Evolutionary conservation across 257 asterid species (phyloP).

Genomic region (Solanum sparsipilum): DNA sequence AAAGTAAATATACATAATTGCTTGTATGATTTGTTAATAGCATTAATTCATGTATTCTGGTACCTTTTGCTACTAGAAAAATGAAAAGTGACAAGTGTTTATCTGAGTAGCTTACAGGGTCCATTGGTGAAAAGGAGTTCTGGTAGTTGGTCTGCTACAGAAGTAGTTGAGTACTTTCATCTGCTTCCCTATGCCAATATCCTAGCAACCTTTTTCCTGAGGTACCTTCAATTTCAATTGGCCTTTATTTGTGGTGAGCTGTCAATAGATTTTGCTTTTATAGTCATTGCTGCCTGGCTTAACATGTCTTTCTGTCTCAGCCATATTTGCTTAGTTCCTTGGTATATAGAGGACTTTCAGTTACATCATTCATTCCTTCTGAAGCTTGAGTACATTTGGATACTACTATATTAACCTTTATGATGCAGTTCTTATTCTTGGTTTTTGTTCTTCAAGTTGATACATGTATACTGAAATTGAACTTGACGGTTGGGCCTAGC

Average conservation of each 20-base stretch:
- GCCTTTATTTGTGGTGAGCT: neutral
- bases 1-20: neutral
- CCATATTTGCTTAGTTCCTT: neutral
- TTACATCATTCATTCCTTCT: neutral
- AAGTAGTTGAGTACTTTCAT: conserved; percentile 27
- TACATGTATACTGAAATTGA: neutral
- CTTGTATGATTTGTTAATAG: neutral
- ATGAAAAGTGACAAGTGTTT: neutral
- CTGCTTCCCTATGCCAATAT: conserved; percentile 54
- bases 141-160: conserved; percentile 30
- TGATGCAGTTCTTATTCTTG: neutral
- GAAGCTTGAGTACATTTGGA: neutral
- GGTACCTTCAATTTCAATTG: conserved; percentile 22
- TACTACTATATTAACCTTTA: neutral
- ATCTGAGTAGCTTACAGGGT: conserved; percentile 43
- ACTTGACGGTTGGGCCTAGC: neutral
- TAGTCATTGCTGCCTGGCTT: neutral
- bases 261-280: neutral
- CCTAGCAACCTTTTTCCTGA: conserved; percentile 36
- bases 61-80: neutral
- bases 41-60: neutral
- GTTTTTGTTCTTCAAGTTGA: neutral
- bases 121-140: conserved; percentile 29
- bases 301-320: neutral
- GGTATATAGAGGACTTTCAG: neutral